These are phyloP conservation scores for Aurifilum marmelostoma DNA, from an alignment of 2,329 filamentous ascomycete genomes.

Conservation along the genomic window DNA sequence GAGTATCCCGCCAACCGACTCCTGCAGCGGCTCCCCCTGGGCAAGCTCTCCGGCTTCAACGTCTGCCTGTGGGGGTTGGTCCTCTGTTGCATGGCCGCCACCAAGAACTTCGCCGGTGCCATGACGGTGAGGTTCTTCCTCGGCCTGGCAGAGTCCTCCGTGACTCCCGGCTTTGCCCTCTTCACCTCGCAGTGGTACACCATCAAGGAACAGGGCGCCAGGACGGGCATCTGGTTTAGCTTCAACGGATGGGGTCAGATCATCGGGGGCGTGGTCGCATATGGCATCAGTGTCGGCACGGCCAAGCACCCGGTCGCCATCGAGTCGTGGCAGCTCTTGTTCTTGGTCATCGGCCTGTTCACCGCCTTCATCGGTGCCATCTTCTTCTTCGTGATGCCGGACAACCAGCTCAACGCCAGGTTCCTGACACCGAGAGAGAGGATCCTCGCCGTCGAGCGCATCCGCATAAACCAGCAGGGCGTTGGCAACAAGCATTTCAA, in stretches of 20 bases:
- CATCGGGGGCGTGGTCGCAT: constrained; percentile 44
- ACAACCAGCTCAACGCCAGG: constrained; percentile 44
- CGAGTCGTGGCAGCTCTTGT: constrained; percentile 68
- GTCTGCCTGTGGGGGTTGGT: constrained; percentile 64
- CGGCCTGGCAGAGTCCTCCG: constrained; percentile 69
- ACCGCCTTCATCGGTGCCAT: constrained; percentile 51
- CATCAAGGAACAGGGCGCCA: constrained; percentile 65
- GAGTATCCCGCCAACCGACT: constrained; percentile 70
- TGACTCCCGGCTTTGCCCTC: constrained; percentile 70
- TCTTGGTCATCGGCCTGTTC: constrained; percentile 56
- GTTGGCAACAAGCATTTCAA: constrained; percentile 72
- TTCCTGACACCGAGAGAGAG: constrained; percentile 62
- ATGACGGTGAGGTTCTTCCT: constrained; percentile 70
- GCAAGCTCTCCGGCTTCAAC: constrained; percentile 67
- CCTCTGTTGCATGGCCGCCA: constrained; percentile 65
- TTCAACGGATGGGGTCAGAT: constrained; percentile 52
- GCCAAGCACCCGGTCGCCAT: constrained; percentile 45
- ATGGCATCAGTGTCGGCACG: constrained; percentile 55
- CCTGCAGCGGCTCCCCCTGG: constrained; percentile 65
- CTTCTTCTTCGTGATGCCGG: constrained; percentile 54
- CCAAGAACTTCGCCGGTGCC: constrained; percentile 61
- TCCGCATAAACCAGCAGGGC: constrained; percentile 68
- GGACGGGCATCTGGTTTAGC: constrained; percentile 68
- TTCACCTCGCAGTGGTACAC: constrained; percentile 76
- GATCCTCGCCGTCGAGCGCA: constrained; percentile 55